Evolutionary conservation across 2,329 filamentous ascomycete species (phyloP).

Genomic region (Xylariaceae sp.): DNA sequence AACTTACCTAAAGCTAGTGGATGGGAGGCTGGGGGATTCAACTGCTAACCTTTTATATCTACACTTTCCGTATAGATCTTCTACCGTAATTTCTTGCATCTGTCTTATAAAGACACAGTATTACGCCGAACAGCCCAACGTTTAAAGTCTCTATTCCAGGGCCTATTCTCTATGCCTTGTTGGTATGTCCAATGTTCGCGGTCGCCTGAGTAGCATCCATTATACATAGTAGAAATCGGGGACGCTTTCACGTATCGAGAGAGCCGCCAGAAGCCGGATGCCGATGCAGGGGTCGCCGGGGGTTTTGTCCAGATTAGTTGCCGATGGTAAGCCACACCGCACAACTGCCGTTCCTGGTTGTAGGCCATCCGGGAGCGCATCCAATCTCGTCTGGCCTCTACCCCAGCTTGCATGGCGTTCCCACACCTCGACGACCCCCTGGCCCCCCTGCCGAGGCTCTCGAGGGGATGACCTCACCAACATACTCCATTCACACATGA

Average conservation of each 20-base stretch:
- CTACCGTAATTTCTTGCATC: neutral
- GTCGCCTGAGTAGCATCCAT: too few species aligned
- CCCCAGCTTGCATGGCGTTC: neutral
- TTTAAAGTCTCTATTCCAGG: neutral
- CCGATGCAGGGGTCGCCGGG: slow-evolving; percentile 6
- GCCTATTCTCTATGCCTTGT: neutral
- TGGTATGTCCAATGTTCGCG: neutral
- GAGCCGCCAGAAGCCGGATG: slow-evolving; percentile 15
- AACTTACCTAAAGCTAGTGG: slow-evolving; percentile 2
- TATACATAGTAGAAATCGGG: neutral
- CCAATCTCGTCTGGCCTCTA: slow-evolving; percentile 13
- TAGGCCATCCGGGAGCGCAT: neutral
- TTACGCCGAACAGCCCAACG: neutral
- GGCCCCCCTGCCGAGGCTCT: slow-evolving; percentile 22
- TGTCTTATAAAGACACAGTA: neutral
- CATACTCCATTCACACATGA: slow-evolving; percentile 9
- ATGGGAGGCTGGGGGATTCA: slow-evolving; percentile 15
- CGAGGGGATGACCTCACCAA: slow-evolving; percentile 17
- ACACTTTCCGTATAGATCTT: slow-evolving; percentile 2
- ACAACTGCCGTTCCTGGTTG: slow-evolving; percentile 28
- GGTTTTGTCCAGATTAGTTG: slow-evolving; percentile 16
- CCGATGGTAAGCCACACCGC: slow-evolving; percentile 17
- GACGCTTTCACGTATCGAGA: too few species aligned
- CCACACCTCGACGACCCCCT: slow-evolving; percentile 1
- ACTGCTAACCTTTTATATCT: neutral